Base-by-base conservation (phyloP, 352 stramenopile species). In the Globisporangium alternatum region DNA sequence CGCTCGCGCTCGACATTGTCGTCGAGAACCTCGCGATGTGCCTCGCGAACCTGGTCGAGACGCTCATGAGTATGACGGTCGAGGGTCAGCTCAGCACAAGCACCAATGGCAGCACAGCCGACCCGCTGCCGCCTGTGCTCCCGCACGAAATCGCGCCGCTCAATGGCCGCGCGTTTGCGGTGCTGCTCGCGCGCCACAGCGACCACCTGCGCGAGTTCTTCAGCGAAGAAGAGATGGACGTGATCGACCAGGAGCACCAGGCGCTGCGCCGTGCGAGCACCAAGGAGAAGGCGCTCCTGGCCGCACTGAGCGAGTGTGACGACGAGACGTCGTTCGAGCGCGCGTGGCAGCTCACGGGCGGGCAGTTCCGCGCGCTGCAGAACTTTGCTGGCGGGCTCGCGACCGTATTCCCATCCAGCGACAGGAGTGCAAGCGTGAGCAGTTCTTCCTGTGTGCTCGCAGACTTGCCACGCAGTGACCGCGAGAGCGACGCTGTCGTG, bases 381-480 rank as follows among this genome's bases (percentile, higher is more conserved):
- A 66, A 67, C 22, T 89, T 91, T 51, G 82, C 78, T 0, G 82
- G 76, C 2, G 80, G 80, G 0, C 72, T 91, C 17, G 82, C 82
- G 25, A 88, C 74, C 33, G 70, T 83, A 2, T 80, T 77, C 37
- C 63, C 67, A 5, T 17, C 47, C 6, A 58, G 19, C 28, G 43
- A 25, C 17, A 41, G 33, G 3, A 21, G 7, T 22, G 39, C 15
- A 12, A 55, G 52, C 44, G 47, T 48, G 49, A 19, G 25, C 49
- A 35, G 13, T 60, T 12, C 64, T 44, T 51, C 63, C 49, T 28
- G 37, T 13, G 43, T 57, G 30, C 22, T 44, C 17, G 54, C 25
- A 13, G 56, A 69, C 52, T 0, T 80, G 21, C 60, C 76, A 25
- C 45, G 71, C 13, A 68, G 66, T 43, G 63, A 57, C 49, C 68